Evolutionary conservation across 106 monocot genomes (phyloP).

Genomic region (Platanthera zijinensis): DNA sequence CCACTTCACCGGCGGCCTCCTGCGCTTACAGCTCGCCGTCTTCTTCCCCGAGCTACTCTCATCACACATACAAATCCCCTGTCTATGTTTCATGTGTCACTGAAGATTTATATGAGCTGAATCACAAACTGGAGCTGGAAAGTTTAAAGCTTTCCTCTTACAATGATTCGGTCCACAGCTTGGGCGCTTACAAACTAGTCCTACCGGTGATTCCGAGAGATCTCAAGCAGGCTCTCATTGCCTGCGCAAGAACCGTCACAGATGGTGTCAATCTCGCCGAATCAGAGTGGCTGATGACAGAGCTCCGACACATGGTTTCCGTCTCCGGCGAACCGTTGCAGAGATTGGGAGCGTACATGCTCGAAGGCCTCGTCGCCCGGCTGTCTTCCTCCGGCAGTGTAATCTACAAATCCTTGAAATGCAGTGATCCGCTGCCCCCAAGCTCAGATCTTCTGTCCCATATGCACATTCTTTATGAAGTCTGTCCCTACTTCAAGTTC

Average conservation of each 20-base stretch:
- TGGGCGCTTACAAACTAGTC: slow-evolving; percentile 30
- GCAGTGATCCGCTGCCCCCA: slow-evolving; percentile 46
- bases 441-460: slow-evolving; percentile 77
- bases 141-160: slow-evolving; percentile 54
- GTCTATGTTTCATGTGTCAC: slow-evolving; percentile 56
- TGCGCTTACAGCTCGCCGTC: slow-evolving; percentile 38
- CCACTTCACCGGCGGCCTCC: slow-evolving; percentile 5
- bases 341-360: slow-evolving; percentile 69
- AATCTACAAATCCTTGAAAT: slow-evolving; percentile 81
- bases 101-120: slow-evolving; percentile 58
- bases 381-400: slow-evolving; percentile 65
- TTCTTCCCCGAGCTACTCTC: slow-evolving; percentile 33
- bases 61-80: slow-evolving; percentile 50
- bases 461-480: slow-evolving; percentile 82
- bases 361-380: slow-evolving; percentile 77
- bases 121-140: slow-evolving; percentile 63
- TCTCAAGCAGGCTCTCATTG: slow-evolving; percentile 56
- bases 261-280: slow-evolving; percentile 32
- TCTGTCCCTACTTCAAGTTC: slow-evolving; percentile 92
- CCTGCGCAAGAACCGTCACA: slow-evolving; percentile 63
- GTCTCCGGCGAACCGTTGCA: slow-evolving; percentile 81
- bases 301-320: slow-evolving; percentile 63
- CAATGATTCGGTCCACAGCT: slow-evolving; percentile 20
- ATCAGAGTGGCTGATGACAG: slow-evolving; percentile 36
- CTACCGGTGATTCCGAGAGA: slow-evolving; percentile 45